Conservation (phyloP, 2,329 filamentous ascomycete genomes). For the Scedosporium boydii region DNA sequence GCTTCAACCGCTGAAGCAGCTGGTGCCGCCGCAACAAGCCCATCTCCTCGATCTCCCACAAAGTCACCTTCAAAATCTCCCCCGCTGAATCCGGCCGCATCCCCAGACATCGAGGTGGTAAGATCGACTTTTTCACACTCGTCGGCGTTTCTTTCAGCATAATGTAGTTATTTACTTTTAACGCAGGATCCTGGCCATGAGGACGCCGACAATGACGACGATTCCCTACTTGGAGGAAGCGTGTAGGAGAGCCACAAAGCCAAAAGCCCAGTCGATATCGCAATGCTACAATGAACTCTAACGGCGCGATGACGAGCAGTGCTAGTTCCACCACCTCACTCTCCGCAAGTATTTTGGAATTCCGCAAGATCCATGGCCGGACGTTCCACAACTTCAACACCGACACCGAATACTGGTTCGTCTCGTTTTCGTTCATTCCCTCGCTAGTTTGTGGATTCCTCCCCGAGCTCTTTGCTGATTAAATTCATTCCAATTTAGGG, state of each 20-base stretch:
- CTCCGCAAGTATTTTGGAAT: constrained; percentile 19
- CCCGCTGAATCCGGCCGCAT: too few relatives aligned
- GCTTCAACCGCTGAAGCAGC: too few relatives aligned
- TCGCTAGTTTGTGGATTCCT: too few relatives aligned
- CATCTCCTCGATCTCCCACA: too few relatives aligned
- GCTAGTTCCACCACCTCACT: constrained; percentile 20
- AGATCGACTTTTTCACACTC: too few relatives aligned
- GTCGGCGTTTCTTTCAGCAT: too few relatives aligned
- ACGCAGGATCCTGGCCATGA: neutral
- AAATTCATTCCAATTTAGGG: neutral
- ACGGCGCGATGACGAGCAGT: neutral
- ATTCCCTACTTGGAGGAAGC: neutral
- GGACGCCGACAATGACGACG: neutral
- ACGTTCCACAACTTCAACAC: constrained; percentile 15
- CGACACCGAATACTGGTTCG: constrained; percentile 14
- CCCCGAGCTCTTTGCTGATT: too few relatives aligned
- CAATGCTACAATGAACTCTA: too few relatives aligned
- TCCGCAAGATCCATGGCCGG: constrained; percentile 18
- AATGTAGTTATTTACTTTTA: neutral
- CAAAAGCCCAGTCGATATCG: too few relatives aligned
- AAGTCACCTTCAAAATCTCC: too few relatives aligned
- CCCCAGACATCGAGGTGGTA: too few relatives aligned
- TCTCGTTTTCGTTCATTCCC: neutral
- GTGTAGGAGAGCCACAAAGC: neutral
- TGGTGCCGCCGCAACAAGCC: too few relatives aligned